These are phyloP conservation scores for Annulohypoxylon bovei DNA, from an alignment of 495 filamentous ascomycete genomes.

Conservation along the genomic window DNA sequence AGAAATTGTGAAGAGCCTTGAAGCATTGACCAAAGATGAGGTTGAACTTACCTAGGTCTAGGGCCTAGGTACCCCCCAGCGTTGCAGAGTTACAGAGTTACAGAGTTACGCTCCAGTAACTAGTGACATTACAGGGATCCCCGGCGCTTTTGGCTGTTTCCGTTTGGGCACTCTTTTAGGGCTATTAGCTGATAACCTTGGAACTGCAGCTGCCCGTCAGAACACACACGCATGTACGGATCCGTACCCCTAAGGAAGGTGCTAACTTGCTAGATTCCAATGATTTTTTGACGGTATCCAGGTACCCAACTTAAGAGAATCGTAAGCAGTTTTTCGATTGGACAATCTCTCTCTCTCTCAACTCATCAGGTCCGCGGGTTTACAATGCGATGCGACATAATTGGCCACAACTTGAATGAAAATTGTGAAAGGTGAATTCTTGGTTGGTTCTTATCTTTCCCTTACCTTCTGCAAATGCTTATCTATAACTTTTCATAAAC, in stretches of 20 bases:
- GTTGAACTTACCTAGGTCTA: slow-evolving; percentile 14
- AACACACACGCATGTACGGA: not conserved
- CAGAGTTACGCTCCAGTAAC: slow-evolving; percentile 1
- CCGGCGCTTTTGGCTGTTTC: slow-evolving; percentile 17
- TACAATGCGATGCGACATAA: not conserved
- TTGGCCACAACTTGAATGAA: not conserved
- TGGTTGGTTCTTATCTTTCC: not conserved
- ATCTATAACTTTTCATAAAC: not conserved
- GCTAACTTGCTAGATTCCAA: not conserved
- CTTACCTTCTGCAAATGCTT: not conserved
- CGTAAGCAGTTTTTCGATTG: not conserved
- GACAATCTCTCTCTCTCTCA: slow-evolving; percentile 1
- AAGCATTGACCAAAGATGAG: slow-evolving; percentile 34
- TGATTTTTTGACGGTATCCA: not conserved
- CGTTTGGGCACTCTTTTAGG: slow-evolving; percentile 29
- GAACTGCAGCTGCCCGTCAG: slow-evolving; percentile 8
- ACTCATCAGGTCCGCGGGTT: not conserved
- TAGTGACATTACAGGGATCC: slow-evolving; percentile 17
- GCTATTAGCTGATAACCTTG: slow-evolving; percentile 13
- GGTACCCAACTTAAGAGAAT: not conserved
- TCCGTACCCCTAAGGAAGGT: not conserved
- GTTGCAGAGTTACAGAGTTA: slow-evolving; percentile 1
- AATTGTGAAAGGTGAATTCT: not conserved
- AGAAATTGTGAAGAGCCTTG: slow-evolving; percentile 26
- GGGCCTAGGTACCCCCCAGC: not conserved